A percentile compares a stretch with the other conserved stretches of the same genome.
Evolutionary conservation across 1,284 basidiomycete genomes (phyloP).

Genomic region (Stygiomarasmius scandens): DNA sequence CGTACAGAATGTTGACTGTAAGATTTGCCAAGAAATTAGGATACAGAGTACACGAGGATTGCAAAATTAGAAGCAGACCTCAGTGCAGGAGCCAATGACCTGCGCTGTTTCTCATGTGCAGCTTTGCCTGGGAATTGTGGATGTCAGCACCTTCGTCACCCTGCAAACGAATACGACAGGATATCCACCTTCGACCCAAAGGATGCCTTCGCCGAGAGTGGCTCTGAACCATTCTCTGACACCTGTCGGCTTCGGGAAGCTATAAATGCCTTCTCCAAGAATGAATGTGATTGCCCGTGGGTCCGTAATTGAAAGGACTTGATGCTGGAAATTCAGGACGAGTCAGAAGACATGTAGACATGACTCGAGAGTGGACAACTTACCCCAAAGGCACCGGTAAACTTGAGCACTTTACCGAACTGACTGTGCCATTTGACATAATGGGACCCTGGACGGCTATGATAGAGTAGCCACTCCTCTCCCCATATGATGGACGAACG

Average conservation of each 20-base stretch:
- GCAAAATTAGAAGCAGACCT: slow-evolving; percentile 38
- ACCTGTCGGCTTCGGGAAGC: slow-evolving; percentile 60
- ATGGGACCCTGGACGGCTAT: slow-evolving; percentile 46
- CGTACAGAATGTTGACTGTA: slow-evolving; percentile 53
- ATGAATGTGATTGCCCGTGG: slow-evolving; percentile 54
- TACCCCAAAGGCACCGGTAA: slow-evolving; percentile 59
- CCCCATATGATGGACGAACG: slow-evolving; percentile 56
- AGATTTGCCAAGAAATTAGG: slow-evolving; percentile 3
- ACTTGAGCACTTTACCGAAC: slow-evolving; percentile 55
- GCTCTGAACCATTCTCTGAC: slow-evolving; percentile 63
- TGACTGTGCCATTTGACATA: slow-evolving; percentile 53
- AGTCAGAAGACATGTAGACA: slow-evolving; percentile 4
- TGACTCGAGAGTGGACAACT: slow-evolving; percentile 18
- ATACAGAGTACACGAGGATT: slow-evolving; percentile 1
- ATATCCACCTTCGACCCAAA: slow-evolving; percentile 58
- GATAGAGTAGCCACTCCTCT: slow-evolving; percentile 56
- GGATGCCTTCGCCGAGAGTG: slow-evolving; percentile 60
- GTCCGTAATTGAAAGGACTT: slow-evolving; percentile 57
- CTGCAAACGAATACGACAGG: not conserved
- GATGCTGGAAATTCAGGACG: slow-evolving; percentile 39
- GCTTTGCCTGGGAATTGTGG: slow-evolving; percentile 42
- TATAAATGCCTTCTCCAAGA: slow-evolving; percentile 51
- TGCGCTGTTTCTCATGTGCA: slow-evolving; percentile 55
- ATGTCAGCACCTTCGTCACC: no score
- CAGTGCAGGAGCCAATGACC: slow-evolving; percentile 53